Base-by-base conservation (phyloP, 2,329 filamentous ascomycete species). In the Arachnomyces sp. region DNA sequence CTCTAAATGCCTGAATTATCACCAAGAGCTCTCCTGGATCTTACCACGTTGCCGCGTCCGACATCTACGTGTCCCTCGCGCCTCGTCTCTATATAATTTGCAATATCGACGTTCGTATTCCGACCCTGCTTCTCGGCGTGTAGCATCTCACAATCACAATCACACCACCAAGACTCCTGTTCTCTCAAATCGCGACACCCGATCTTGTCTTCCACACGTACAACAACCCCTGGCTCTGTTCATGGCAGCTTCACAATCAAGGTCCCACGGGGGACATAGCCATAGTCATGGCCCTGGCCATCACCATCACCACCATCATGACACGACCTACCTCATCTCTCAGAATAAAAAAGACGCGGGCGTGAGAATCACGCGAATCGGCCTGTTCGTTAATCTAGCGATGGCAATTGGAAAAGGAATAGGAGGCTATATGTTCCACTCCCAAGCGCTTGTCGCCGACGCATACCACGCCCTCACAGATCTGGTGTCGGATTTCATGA, bases 381-480 rank as follows among this genome's bases (percentile, higher is more conserved):
- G 87, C 17, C 73, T 94, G 34, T 84, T 82, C 57, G 86, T 89
- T 52, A 98, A 98, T 62, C 71, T 96, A 39, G 81, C 81, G 57
- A 96, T 98, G 89, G 92, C 90, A 36, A 72, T 96, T 53, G 84
- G 80, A 50, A 98, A 98, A 63, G 92, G 90, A 31, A 71, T 89
- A 18, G 92, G 92, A 43, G 92, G 92, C 52, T 94, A 92, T 68
- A 71, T 82, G 50, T 96, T 98, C 72, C 89, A 95, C 64, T 95
- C 89, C 33, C 88, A 95, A 66, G 82, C 86, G 43, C 84, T 94
- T 72, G 72, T 89, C 44, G 89, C 92, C 57, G 92, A 98, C 62
- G 92, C 87, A 41, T 90, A 94, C 68, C 92, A 98, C 68, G 90
- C 88, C 55, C 74, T 96, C 50, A 94, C 90, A 36, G 92, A 98